Percentiles rank a stretch among this genome's conserved stretches.
Conservation (phyloP, 257 asterid species). For the Craterostigma plantagineum region DNA sequence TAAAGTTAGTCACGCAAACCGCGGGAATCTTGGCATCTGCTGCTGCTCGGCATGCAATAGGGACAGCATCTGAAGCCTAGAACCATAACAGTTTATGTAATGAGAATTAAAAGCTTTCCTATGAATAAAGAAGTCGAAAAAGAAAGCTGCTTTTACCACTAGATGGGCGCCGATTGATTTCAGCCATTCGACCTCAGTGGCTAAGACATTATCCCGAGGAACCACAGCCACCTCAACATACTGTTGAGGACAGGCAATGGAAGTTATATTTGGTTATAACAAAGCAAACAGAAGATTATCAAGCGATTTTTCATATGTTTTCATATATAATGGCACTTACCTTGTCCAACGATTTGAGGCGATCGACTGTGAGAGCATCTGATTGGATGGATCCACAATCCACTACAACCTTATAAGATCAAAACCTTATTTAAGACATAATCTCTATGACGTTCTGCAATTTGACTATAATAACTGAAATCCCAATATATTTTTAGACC, state of each 20-base stretch:
- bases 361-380: constrained; percentile 99
- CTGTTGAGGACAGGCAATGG: constrained; percentile 26
- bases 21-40: constrained; percentile 97
- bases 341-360: constrained; percentile 90
- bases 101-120: too few species aligned
- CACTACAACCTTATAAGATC: constrained; percentile 42
- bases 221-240: constrained; percentile 92
- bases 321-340: constrained; percentile 8
- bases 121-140: background rate
- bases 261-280: constrained; percentile 1
- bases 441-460: too few species aligned
- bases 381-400: constrained; percentile 99
- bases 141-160: constrained; percentile 38
- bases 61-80: constrained; percentile 96
- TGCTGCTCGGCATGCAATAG: constrained; percentile 97
- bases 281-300: background rate
- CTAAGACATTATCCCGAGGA: constrained; percentile 81
- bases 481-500: background rate
- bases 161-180: constrained; percentile 74
- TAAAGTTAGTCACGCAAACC: constrained; percentile 86
- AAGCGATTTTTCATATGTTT: background rate
- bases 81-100: background rate
- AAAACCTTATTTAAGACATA: background rate
- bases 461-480: background rate
- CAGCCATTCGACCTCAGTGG: constrained; percentile 88